Evolutionary conservation across 2,329 filamentous ascomycete genomes (phyloP).

Genomic region (Aspergillus sp.): DNA sequence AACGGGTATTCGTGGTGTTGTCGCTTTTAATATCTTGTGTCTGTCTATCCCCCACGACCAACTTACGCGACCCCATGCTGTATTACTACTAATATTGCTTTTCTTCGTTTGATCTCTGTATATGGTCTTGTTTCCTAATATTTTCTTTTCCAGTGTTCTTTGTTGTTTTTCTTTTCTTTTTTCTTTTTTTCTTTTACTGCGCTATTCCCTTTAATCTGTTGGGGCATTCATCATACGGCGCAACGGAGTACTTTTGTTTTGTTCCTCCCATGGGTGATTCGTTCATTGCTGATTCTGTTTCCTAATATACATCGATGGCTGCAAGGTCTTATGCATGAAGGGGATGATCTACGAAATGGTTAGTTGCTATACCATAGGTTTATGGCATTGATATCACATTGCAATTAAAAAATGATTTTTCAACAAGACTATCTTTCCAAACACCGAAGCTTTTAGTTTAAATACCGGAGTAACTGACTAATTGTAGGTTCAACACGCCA

Average conservation of each 20-base stretch:
- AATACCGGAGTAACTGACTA: neutral
- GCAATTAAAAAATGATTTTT: neutral
- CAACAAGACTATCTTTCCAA: too few species aligned
- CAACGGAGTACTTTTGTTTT: neutral
- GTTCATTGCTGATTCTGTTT: constrained; percentile 1
- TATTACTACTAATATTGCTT: constrained; percentile 19
- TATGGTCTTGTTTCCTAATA: neutral
- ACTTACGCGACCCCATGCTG: constrained; percentile 9
- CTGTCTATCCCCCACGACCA: neutral
- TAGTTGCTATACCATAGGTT: constrained; percentile 1
- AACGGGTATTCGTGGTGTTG: constrained; percentile 4
- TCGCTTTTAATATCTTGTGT: constrained; percentile 12
- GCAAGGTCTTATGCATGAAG: constrained; percentile 10
- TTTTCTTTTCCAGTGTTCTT: neutral
- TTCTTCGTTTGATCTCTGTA: neutral
- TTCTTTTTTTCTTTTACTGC: neutral
- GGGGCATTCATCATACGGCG: neutral
- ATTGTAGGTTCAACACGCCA: neutral
- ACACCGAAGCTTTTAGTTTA: neutral
- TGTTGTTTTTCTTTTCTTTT: neutral
- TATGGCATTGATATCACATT: constrained; percentile 3
- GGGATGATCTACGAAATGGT: constrained; percentile 10
- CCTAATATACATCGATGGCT: constrained; percentile 11
- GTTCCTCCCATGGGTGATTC: neutral
- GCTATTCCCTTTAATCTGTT: neutral